Conservation (phyloP, 176 grass and related monocot species). For the Raddia distichophylla region DNA sequence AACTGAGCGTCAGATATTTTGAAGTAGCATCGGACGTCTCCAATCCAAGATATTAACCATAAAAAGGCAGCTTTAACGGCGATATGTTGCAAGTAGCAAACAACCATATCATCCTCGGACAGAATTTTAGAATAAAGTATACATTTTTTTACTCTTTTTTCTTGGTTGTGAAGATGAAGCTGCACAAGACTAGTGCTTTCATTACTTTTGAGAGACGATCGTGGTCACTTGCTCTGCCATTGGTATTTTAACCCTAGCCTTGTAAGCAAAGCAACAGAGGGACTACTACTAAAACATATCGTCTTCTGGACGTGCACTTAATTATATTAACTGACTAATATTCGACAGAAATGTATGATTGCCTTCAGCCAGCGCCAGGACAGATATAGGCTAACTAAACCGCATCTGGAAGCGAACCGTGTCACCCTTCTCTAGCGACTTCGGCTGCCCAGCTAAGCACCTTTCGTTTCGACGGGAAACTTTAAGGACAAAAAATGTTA, state of each 20-base stretch:
- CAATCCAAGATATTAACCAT: background rate
- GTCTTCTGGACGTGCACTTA: background rate
- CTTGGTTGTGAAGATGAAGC: background rate
- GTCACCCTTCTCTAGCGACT: constrained; percentile 37
- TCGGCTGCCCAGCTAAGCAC: constrained; percentile 36
- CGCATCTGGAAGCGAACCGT: constrained; percentile 39
- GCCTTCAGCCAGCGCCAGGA: background rate
- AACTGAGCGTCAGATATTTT: too few relatives aligned
- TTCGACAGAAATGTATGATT: constrained; percentile 9
- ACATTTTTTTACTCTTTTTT: background rate
- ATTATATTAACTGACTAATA: constrained; percentile 14
- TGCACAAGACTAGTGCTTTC: background rate
- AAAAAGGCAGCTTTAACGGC: background rate
- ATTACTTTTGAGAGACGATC: background rate
- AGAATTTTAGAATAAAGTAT: constrained; percentile 6
- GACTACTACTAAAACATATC: constrained; percentile 37
- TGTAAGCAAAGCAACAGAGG: constrained; percentile 25
- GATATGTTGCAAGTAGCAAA: constrained; percentile 28
- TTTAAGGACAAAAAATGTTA: background rate
- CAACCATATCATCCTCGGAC: constrained; percentile 28
- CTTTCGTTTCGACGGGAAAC: background rate
- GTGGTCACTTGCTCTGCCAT: background rate
- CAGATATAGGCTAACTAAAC: background rate
- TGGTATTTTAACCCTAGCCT: constrained; percentile 4
- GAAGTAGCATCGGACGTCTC: too few relatives aligned